Base-by-base conservation (phyloP, 331 rosid genomes). In the Quercus phellos region DNA sequence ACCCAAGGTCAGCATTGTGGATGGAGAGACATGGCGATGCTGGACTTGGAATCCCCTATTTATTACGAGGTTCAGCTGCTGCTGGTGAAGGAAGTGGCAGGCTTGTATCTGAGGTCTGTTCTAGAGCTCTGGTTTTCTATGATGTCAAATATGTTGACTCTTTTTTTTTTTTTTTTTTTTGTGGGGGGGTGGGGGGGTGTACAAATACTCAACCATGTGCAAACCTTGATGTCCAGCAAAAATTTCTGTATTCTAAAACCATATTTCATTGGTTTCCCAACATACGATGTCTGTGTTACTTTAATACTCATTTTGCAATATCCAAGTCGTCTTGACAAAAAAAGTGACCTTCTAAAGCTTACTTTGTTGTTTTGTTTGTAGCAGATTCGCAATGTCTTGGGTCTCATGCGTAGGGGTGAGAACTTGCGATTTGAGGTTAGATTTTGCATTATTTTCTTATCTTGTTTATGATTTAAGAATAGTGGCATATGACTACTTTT, bases 351-450 rank as follows among this genome's bases (percentile, higher is more conserved):
- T 26, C 34, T 75, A 59, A 27, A 66, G 60, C 74, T 86, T 51
- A 89, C 80, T 61, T 78, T 64, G 63, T 61, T 2, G 22, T 43
- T 61, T 74, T 46, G 53, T 70, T 59, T 81, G 81, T 42, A 79
- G 90, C 97, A 95, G 93, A 90, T 95, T 79, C 94, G 97, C 81
- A 91, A 88, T 85, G 96, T 90, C 76, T 78, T 93, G 83, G 99
- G 99, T 68, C 85, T 95, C 82, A 89, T 95, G 89, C 96, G 94
- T 2, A 75, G 99, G 84, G 96, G 98, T 9, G 96, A 90, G 84
- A 86, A 78, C 81, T 74, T 95, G 87, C 94, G 98, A 76, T 80
- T 89, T 27, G 98, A 95, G 98, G 99, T 95, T 78, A 82, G 94
- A 80, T 74, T 70, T 86, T 46, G 53, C 16, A 46, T 7, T 17